Evolutionary conservation across 495 filamentous ascomycete species (phyloP).

Genomic region (Hypoxylon trugodes): DNA sequence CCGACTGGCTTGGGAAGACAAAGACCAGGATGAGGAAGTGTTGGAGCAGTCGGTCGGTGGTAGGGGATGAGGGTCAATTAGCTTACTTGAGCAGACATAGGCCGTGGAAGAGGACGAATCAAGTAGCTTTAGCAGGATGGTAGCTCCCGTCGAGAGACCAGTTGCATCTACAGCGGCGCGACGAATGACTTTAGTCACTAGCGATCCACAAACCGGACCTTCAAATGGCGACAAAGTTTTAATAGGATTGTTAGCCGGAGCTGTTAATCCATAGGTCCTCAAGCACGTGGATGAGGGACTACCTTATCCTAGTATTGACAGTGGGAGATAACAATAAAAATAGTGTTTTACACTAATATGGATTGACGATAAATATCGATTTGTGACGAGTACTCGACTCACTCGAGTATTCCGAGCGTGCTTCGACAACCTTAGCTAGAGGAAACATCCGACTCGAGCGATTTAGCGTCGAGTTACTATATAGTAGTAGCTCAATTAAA

Average conservation of each 20-base stretch:
- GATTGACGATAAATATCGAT: neutral
- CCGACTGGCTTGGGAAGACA: constrained; percentile 35
- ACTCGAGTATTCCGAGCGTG: too few species aligned
- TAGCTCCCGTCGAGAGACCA: constrained; percentile 19
- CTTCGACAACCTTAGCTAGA: too few species aligned
- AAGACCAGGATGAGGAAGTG: constrained; percentile 36
- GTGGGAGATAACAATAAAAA: constrained; percentile 28
- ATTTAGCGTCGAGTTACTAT: too few species aligned
- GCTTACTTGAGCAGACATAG: constrained; percentile 30
- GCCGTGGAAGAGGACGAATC: constrained; percentile 28
- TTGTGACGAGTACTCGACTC: neutral
- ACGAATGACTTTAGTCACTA: neutral
- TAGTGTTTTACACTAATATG: constrained; percentile 24
- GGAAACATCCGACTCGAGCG: too few species aligned
- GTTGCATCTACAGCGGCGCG: constrained; percentile 18
- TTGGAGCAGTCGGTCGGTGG: constrained; percentile 40
- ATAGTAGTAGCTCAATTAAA: too few species aligned
- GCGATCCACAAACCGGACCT: constrained; percentile 1
- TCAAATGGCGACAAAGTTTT: constrained; percentile 11
- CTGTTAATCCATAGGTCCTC: constrained; percentile 23
- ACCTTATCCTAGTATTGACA: constrained; percentile 34
- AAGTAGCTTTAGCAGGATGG: constrained; percentile 33
- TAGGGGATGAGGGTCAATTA: constrained; percentile 20
- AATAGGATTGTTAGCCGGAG: constrained; percentile 21
- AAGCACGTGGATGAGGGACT: constrained; percentile 22